Percentiles rank a stretch among this genome's conserved stretches.
Evolutionary conservation across 805 yeast genomes (phyloP).

Genomic region (Lipomyces chichibuensis): DNA sequence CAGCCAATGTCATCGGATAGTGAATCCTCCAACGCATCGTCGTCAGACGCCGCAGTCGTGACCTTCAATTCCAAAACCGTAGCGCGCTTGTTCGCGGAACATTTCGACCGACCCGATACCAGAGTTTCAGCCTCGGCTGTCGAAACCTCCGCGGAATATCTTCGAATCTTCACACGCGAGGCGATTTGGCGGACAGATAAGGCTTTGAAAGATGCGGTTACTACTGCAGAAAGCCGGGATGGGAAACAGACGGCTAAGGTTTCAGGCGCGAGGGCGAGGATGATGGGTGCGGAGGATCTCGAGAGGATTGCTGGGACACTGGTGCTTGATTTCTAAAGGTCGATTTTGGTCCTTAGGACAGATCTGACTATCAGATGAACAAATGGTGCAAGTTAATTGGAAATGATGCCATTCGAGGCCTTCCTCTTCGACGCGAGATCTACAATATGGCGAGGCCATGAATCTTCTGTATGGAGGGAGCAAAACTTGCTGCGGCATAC

Average conservation of each 20-base stretch:
- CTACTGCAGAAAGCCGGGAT: constrained; percentile 3
- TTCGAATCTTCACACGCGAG: constrained; percentile 53
- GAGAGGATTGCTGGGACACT: constrained; percentile 52
- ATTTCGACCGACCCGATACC: constrained; percentile 37
- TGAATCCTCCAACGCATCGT: background rate
- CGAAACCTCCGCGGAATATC: constrained; percentile 48
- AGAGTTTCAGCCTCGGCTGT: constrained; percentile 36
- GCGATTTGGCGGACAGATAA: constrained; percentile 54
- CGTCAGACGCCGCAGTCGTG: background rate
- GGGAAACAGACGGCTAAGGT: background rate
- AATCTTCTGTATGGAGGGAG: too few species aligned
- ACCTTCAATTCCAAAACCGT: constrained; percentile 33
- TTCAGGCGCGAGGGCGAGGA: constrained; percentile 17
- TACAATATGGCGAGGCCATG: too few species aligned
- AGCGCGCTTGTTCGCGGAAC: constrained; percentile 35
- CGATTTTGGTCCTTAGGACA: too few species aligned
- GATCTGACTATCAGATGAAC: too few species aligned
- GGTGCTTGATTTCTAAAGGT: constrained; percentile 50
- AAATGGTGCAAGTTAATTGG: background rate
- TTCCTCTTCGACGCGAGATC: too few species aligned
- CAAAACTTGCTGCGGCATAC: background rate
- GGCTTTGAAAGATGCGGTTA: constrained; percentile 40
- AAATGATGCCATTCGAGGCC: too few species aligned
- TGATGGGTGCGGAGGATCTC: constrained; percentile 51
- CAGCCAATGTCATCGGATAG: background rate